A percentile compares a stretch with the other conserved stretches of the same genome.
phyloP scores from a whole-genome alignment of 2,329 filamentous ascomycete genomes.

The Penicillium sp. region DNA sequence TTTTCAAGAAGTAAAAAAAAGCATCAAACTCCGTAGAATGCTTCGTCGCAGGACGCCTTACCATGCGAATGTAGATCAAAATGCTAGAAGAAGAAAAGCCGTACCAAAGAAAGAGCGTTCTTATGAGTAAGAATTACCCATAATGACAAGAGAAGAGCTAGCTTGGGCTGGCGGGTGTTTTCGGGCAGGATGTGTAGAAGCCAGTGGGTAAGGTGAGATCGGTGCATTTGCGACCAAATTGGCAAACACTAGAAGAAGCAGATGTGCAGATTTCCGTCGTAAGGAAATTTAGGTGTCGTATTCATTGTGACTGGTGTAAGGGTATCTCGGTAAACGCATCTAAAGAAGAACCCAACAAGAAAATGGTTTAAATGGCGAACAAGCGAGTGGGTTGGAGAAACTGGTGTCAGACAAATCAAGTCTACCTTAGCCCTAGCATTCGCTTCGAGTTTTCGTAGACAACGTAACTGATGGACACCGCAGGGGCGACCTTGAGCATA shows the following conservation, averaged over 20 bases:
- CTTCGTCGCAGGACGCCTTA: conserved; percentile 37
- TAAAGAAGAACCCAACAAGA: conserved; percentile 28
- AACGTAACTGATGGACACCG: conserved; percentile 93
- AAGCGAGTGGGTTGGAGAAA: conserved; percentile 3
- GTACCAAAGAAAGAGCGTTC: conserved; percentile 15
- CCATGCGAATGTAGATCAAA: conserved; percentile 35
- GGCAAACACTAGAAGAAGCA: conserved; percentile 12
- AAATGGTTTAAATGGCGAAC: conserved; percentile 12
- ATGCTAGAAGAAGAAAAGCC: conserved; percentile 5
- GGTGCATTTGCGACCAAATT: conserved; percentile 5
- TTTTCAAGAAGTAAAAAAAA: conserved; percentile 22
- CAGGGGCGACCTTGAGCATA: conserved; percentile 91
- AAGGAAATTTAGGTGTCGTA: conserved; percentile 20
- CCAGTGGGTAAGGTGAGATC: conserved; percentile 8
- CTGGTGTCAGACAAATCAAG: not conserved
- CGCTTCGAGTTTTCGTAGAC: conserved; percentile 91
- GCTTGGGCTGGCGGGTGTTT: conserved; percentile 13
- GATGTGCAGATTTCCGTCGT: conserved; percentile 22
- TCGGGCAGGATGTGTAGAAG: not conserved
- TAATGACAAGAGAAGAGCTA: conserved; percentile 1
- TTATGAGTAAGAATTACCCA: not conserved
- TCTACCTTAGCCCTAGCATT: conserved; percentile 60
- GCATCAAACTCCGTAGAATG: conserved; percentile 32
- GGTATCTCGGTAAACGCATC: conserved; percentile 38
- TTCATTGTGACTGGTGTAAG: conserved; percentile 29